Evolutionary conservation across 2,329 filamentous ascomycete genomes (phyloP).

Genomic region (Fusarium redolens): DNA sequence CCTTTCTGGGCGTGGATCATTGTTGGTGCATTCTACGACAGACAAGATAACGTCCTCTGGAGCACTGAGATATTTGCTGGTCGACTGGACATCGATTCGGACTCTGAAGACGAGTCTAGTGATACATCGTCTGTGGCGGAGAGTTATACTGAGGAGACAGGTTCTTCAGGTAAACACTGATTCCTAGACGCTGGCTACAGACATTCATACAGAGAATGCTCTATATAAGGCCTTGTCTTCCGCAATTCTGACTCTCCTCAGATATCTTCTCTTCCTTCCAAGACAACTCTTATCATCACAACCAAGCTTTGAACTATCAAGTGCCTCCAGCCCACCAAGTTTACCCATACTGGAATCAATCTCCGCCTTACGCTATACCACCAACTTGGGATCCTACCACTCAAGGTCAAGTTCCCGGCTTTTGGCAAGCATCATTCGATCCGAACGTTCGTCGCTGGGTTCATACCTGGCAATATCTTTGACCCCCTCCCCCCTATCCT

Average conservation of each 20-base stretch:
- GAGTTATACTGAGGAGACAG: slow-evolving; percentile 18
- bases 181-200: not conserved
- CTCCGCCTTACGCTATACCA: not conserved
- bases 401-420: slow-evolving; percentile 48
- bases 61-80: slow-evolving; percentile 58
- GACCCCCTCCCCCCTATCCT: not conserved
- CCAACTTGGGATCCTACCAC: slow-evolving; percentile 46
- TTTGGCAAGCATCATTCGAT: slow-evolving; percentile 52
- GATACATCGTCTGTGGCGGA: slow-evolving; percentile 24
- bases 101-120: slow-evolving; percentile 41
- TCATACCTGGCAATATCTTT: slow-evolving; percentile 52
- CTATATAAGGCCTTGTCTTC: slow-evolving; percentile 25
- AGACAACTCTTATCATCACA: not conserved
- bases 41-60: slow-evolving; percentile 55
- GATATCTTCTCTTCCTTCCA: slow-evolving; percentile 23
- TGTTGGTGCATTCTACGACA: slow-evolving; percentile 61
- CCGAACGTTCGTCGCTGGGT: slow-evolving; percentile 47
- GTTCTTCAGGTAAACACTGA: slow-evolving; percentile 36
- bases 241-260: slow-evolving; percentile 17
- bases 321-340: slow-evolving; percentile 8
- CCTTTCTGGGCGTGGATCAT: slow-evolving; percentile 60
- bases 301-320: not conserved
- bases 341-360: slow-evolving; percentile 16
- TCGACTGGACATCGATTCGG: slow-evolving; percentile 42
- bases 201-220: not conserved